A percentile compares a stretch with the other conserved stretches of the same genome.
Conservation (phyloP, 1,139 yeast genomes). For the Diutina catenulata region DNA sequence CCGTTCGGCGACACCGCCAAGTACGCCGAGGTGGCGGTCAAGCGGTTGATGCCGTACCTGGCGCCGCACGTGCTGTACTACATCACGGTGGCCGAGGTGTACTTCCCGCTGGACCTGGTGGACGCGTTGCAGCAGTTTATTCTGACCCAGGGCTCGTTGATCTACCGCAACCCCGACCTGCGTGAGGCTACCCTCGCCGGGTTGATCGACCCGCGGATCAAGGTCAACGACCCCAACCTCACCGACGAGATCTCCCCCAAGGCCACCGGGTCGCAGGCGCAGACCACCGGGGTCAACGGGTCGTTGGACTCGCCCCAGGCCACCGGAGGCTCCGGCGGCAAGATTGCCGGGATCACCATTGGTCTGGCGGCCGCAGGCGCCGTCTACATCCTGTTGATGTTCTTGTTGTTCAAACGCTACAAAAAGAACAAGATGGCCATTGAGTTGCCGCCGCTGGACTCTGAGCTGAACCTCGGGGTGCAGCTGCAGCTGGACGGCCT, state of each 20-base stretch:
- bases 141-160: constrained; percentile 27
- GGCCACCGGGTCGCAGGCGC: constrained; percentile 11
- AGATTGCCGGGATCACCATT: constrained; percentile 46
- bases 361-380: constrained; percentile 63
- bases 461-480: constrained; percentile 26
- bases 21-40: constrained; percentile 36
- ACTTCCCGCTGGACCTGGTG: constrained; percentile 45
- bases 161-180: constrained; percentile 39
- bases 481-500: constrained; percentile 11
- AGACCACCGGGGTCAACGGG: constrained; percentile 18
- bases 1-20: constrained; percentile 31
- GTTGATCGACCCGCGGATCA: constrained; percentile 49
- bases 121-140: constrained; percentile 32
- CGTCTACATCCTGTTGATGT: constrained; percentile 43
- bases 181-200: constrained; percentile 38
- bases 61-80: constrained; percentile 41
- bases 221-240: constrained; percentile 28
- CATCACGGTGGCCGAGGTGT: constrained; percentile 68
- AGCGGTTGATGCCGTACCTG: constrained; percentile 54
- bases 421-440: constrained; percentile 22
- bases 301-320: constrained; percentile 25
- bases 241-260: constrained; percentile 26
- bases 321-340: constrained; percentile 14
- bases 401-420: constrained; percentile 27
- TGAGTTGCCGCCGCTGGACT: constrained; percentile 32